Evolutionary conservation across 371 early-diverging fungal species (phyloP).

Genomic region (Neoconidiobolus thromboides): DNA sequence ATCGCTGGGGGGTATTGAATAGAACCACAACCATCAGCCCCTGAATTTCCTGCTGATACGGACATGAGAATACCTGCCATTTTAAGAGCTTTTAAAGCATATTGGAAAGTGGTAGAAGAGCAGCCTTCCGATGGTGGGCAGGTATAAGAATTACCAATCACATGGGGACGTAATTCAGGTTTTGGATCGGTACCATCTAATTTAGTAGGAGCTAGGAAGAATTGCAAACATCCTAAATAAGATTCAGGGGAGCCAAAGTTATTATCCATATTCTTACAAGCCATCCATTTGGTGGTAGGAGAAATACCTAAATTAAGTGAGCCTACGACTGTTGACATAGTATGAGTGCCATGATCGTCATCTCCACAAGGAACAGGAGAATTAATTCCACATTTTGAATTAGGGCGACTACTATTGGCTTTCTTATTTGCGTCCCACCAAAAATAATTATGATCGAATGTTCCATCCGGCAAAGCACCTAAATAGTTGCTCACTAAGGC

Average conservation of each 20-base stretch:
- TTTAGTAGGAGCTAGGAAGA: background rate
- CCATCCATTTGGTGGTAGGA: conserved; percentile 3
- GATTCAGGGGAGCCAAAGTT: conserved; percentile 1
- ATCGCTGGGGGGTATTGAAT: conserved; percentile 2
- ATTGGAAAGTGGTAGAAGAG: background rate
- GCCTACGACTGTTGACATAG: conserved; percentile 2
- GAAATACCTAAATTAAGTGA: background rate
- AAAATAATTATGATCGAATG: background rate
- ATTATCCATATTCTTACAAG: conserved; percentile 4
- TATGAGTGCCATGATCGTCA: conserved; percentile 6
- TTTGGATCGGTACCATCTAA: background rate
- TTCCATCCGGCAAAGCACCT: background rate
- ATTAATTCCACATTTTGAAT: background rate
- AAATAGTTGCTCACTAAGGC: conserved; percentile 33
- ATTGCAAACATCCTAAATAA: conserved; percentile 4
- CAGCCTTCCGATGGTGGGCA: conserved; percentile 2
- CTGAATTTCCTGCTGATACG: conserved; percentile 2
- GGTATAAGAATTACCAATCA: conserved; percentile 4
- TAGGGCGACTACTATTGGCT: background rate
- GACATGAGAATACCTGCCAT: background rate
- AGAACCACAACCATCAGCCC: background rate
- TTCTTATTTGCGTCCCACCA: conserved; percentile 1
- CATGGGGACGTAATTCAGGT: background rate
- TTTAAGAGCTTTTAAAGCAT: conserved; percentile 2
- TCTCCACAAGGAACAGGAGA: background rate